Base-by-base conservation (phyloP, 805 yeast species). In the Cyberlindnera subsufficiens region DNA sequence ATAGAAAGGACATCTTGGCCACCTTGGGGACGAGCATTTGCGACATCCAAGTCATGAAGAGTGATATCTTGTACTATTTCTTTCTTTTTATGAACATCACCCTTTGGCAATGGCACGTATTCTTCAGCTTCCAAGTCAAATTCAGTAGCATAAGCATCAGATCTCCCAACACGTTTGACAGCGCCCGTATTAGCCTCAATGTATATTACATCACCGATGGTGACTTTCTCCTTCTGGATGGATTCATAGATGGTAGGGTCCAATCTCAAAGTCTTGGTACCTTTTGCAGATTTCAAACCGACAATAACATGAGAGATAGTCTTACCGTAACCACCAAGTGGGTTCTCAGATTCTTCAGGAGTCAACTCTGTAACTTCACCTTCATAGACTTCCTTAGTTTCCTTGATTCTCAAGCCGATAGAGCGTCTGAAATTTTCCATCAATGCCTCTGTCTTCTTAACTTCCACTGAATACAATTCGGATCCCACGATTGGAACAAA, bases 71-170 rank as follows among this genome's bases (percentile, higher is more conserved):
- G 99, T 17, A 93, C 96, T 55, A 91, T 89, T 66, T 93, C 98
- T 64, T 93, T 93, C 74, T 93, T 89, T 63, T 91, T 90, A 71
- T 93, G 99, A 36, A 93, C 96, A 65, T 93, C 99, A 42, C 99
- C 99, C 69, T 93, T 95, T 47, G 99, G 99, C 56, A 95, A 75
- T 35, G 99, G 96, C 18, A 93, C 98, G 65, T 93, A 93, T 67
- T 93, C 98, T 67, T 95, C 97, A 22, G 98, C 96, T 73, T 93
- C 98, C 46, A 95, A 77, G 66, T 93, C 99, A 56, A 90, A 93
- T 68, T 93, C 99, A 9, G 99, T 89, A 19, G 99, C 97, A 59
- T 89, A 89, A 0, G 97, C 96, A 64, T 93, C 98, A n/a, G 96
- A 86, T 64, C 99, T 78, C 41, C 99, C 99, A 20, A 93, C 96